Evolutionary conservation across 208 protist genomes (phyloP).

Genomic region (Herpetomonas samuelpessoai): DNA sequence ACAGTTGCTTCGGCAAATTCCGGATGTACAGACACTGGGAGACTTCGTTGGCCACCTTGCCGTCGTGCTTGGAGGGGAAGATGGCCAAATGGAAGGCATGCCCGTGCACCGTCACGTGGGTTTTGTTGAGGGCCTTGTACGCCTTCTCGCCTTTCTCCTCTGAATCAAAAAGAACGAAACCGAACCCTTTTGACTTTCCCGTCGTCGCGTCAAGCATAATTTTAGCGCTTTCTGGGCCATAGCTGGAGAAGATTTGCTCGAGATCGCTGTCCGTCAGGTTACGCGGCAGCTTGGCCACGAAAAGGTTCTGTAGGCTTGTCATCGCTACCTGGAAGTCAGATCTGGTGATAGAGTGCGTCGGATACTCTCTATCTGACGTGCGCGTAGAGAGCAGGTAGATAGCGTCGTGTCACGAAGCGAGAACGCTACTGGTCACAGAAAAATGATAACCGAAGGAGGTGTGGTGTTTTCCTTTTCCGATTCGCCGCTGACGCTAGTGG

Average conservation of each 20-base stretch:
- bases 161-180: constrained; percentile 95
- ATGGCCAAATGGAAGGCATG: constrained; percentile 79
- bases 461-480: too few relatives aligned
- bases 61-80: constrained; percentile 84
- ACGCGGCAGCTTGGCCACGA: constrained; percentile 94
- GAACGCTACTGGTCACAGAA: too few relatives aligned
- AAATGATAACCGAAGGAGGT: too few relatives aligned
- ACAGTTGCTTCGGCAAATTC: constrained; percentile 67
- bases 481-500: too few relatives aligned
- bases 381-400: too few relatives aligned
- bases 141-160: constrained; percentile 83
- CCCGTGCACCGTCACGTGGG: constrained; percentile 42
- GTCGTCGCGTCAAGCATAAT: constrained; percentile 89
- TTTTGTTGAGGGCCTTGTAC: constrained; percentile 72
- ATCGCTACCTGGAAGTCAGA: constrained; percentile 15
- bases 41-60: constrained; percentile 53
- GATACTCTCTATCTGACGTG: too few relatives aligned
- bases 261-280: constrained; percentile 83
- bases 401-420: too few relatives aligned
- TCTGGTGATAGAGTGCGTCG: constrained; percentile 3
- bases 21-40: constrained; percentile 77
- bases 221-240: constrained; percentile 86
- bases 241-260: constrained; percentile 67
- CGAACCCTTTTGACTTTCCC: constrained; percentile 93
- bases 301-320: constrained; percentile 94